Percentiles rank a stretch among this genome's conserved stretches.
phyloP scores from a whole-genome alignment of 495 filamentous ascomycete genomes.

The Cercophora sp. region DNA sequence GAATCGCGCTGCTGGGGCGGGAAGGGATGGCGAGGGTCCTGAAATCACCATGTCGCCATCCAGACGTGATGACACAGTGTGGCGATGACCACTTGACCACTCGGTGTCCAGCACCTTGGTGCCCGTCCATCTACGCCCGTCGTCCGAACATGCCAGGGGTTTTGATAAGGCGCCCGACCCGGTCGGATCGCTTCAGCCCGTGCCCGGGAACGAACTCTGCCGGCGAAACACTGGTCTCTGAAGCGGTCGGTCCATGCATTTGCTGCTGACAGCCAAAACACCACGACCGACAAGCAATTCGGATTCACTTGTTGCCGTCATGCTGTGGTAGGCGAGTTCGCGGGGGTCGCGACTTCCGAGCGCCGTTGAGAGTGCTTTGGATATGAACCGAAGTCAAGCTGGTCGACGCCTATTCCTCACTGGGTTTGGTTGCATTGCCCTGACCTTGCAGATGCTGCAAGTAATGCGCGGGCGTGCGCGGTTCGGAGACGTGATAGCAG shows the following conservation, averaged over 20 bases:
- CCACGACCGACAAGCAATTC: too few relatives aligned
- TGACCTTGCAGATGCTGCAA: constrained; percentile 13
- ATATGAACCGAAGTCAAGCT: too few relatives aligned
- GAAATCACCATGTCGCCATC: neutral
- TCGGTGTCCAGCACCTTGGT: too few relatives aligned
- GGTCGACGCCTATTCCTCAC: too few relatives aligned
- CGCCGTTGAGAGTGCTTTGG: too few relatives aligned
- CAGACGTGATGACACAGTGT: neutral
- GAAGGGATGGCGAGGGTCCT: neutral
- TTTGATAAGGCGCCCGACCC: constrained; percentile 5
- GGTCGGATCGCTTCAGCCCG: constrained; percentile 2
- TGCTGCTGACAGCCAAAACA: too few relatives aligned
- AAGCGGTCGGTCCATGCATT: too few relatives aligned
- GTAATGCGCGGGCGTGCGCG: neutral
- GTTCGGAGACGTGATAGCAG: neutral
- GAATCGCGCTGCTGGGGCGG: constrained; percentile 3
- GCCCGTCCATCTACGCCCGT: neutral
- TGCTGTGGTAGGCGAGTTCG: too few relatives aligned
- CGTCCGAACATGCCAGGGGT: neutral
- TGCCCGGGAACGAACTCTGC: neutral
- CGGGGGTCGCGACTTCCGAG: too few relatives aligned
- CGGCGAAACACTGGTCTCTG: too few relatives aligned
- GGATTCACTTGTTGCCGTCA: too few relatives aligned
- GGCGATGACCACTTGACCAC: neutral
- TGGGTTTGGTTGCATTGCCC: constrained; percentile 22